Conservation (phyloP, 306 rosid genomes). For the Cucurbita argyrosperma region DNA sequence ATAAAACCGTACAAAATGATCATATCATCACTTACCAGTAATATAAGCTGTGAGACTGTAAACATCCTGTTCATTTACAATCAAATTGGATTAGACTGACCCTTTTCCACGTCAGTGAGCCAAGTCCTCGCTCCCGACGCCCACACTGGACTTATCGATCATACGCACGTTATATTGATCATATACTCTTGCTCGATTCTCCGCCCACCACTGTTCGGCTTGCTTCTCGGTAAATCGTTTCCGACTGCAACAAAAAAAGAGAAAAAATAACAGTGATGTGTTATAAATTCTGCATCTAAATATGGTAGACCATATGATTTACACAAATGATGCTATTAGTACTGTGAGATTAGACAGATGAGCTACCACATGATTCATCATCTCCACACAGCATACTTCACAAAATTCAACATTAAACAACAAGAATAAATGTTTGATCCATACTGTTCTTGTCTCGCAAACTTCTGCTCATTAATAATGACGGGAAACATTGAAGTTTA, state of each 20-base stretch:
- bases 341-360: not conserved
- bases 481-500: not conserved
- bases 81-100: conserved; percentile 11
- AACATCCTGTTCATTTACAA: conserved; percentile 51
- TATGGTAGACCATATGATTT: not conserved
- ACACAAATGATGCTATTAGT: not conserved
- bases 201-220: conserved; percentile 99
- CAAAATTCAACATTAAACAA: not conserved
- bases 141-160: conserved; percentile 68
- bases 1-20: conserved; percentile 37
- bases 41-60: conserved; percentile 36
- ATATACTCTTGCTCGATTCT: conserved; percentile 71
- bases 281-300: not conserved
- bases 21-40: conserved; percentile 19
- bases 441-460: not conserved
- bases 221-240: conserved; percentile 89
- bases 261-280: not conserved
- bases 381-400: not conserved
- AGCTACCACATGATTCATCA: not conserved
- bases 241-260: conserved; percentile 39
- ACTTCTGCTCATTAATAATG: not conserved
- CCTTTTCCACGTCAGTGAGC: conserved; percentile 24
- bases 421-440: not conserved
- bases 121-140: conserved; percentile 80
- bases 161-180: conserved; percentile 71